Evolutionary conservation across 1,284 basidiomycete genomes (phyloP).

Genomic region (Ustilago trichophora): DNA sequence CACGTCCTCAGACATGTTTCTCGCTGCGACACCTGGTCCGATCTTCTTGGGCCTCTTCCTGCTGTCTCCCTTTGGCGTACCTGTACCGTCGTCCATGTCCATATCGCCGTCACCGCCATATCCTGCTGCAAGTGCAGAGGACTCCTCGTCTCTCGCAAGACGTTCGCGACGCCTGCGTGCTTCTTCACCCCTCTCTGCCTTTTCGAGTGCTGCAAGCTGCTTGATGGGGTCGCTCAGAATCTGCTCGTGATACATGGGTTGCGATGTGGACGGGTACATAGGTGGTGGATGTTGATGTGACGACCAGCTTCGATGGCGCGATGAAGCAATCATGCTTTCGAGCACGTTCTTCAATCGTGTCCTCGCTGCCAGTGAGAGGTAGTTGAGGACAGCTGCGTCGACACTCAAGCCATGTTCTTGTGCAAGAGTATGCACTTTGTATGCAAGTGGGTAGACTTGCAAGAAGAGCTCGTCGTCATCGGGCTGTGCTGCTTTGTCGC

Average conservation of each 20-base stretch:
- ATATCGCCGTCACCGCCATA: slow-evolving; percentile 29
- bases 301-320: slow-evolving; percentile 62
- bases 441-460: slow-evolving; percentile 57
- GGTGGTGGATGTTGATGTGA: slow-evolving; percentile 60
- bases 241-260: slow-evolving; percentile 59
- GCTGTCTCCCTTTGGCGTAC: slow-evolving; percentile 24
- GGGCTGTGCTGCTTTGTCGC: slow-evolving; percentile 16
- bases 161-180: slow-evolving; percentile 51
- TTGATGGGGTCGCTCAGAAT: slow-evolving; percentile 54
- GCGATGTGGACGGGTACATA: slow-evolving; percentile 25
- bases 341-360: slow-evolving; percentile 61
- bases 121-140: slow-evolving; percentile 37
- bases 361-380: slow-evolving; percentile 60
- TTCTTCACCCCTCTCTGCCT: slow-evolving; percentile 61
- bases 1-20: slow-evolving; percentile 64
- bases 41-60: slow-evolving; percentile 54
- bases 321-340: slow-evolving; percentile 60
- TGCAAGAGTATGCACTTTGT: slow-evolving; percentile 57
- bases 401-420: slow-evolving; percentile 58
- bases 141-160: slow-evolving; percentile 57
- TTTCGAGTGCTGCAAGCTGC: slow-evolving; percentile 63
- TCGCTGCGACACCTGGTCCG: slow-evolving; percentile 48
- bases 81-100: slow-evolving; percentile 37
- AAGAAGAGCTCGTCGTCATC: slow-evolving; percentile 57
- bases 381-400: slow-evolving; percentile 62